Evolutionary conservation across 2,329 filamentous ascomycete genomes (phyloP).

Genomic region (Plenodomus lindquistii): DNA sequence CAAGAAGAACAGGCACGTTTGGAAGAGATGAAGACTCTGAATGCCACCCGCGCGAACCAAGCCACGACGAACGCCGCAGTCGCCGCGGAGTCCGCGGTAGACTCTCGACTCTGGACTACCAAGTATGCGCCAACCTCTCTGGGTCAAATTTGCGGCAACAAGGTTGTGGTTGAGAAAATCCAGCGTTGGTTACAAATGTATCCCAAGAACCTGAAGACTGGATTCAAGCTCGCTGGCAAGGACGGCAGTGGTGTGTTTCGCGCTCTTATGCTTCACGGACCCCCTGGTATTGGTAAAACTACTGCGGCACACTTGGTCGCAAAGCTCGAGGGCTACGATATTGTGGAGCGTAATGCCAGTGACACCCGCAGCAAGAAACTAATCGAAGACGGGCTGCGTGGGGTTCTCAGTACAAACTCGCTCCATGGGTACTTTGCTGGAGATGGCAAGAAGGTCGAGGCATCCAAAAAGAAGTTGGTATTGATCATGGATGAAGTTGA

Average conservation of each 20-base stretch:
- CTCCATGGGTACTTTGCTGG: conserved; percentile 87
- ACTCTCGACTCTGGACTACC: conserved; percentile 74
- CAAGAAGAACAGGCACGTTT: conserved; percentile 78
- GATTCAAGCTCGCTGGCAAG: conserved; percentile 80
- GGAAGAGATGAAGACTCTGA: conserved; percentile 51
- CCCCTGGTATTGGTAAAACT: conserved; percentile 96
- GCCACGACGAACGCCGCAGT: conserved; percentile 26
- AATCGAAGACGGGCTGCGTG: conserved; percentile 83
- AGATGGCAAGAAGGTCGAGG: conserved; percentile 78
- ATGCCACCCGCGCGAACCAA: conserved; percentile 42
- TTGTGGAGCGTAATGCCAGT: conserved; percentile 94
- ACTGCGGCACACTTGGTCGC: conserved; percentile 94
- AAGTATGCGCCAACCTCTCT: conserved; percentile 90
- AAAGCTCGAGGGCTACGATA: conserved; percentile 88
- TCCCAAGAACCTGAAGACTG: conserved; percentile 74
- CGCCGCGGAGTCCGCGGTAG: conserved; percentile 26
- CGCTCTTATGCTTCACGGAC: conserved; percentile 93
- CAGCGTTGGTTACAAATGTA: conserved; percentile 86
- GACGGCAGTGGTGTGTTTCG: conserved; percentile 83
- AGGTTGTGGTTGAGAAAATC: conserved; percentile 83
- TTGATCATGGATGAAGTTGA: conserved; percentile 99
- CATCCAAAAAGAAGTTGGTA: conserved; percentile 86
- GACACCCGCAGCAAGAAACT: conserved; percentile 95
- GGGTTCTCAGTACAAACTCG: conserved; percentile 92
- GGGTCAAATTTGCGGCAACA: conserved; percentile 93